Evolutionary conservation across 768 basidiomycete species (phyloP), one percentile per base, ranked within the genome.

Genomic region (Russula sp.): DNA sequence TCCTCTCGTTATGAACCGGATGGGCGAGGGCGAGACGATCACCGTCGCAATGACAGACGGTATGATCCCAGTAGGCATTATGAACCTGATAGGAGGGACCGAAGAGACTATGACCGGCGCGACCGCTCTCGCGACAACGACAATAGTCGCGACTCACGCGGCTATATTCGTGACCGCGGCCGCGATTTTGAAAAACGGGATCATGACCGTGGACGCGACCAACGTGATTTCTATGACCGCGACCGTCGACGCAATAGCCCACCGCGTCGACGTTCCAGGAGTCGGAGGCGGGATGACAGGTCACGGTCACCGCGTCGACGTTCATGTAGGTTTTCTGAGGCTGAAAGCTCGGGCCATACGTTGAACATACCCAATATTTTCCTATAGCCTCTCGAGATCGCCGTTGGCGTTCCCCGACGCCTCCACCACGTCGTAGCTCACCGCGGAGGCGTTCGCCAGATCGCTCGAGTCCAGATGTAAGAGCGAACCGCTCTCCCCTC

Each of bases 251-350:
- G 63, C 34, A 49, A 50, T 56, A 57, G 48, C 38, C 64, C 64
- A 36, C 60, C 64, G 24, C 64, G 55, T 36, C 59, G 64, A 53
- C 64, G 54, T 53, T 65, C 64, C 40, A 65, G 64, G 50, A 61
- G 64, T 54, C 64, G 59, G 32, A 49, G 60, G 55, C 54, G 64
- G 22, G 64, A 61, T 34, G 59, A 57, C 1, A 49, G 64, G 40
- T 65, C 64, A 28, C 48, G 64, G 59, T 65, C 64, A 61, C 64
- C 64, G n/a, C 64, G 64, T 24, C 64, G 64, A 46, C 64, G 59
- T 65, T 65, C 64, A 52, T 20, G 64, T 65, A 57, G 44, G 60
- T 34, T 55, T 26, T 42, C 53, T 6, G 2, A 16, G 38, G 38
- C 6, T 6, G 1, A 16, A 6, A 26, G 2, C 20, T 36, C n/a